phyloP scores from a whole-genome alignment of 257 asterid genomes.

The Thymus mandschuricus region DNA sequence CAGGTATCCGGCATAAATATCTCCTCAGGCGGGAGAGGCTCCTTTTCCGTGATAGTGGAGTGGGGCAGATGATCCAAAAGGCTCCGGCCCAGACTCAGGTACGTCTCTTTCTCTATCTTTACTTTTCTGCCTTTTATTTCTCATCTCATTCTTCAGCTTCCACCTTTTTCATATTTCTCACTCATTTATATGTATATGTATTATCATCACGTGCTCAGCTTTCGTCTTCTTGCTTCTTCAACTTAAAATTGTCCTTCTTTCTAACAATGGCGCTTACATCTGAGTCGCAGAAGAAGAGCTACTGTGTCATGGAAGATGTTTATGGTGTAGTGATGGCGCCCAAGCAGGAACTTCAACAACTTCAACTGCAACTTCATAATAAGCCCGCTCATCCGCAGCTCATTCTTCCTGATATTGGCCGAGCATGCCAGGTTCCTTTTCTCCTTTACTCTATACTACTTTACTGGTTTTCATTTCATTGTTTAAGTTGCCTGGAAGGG shows the following conservation, averaged over 20 bases:
- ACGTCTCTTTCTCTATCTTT: conserved; percentile 33
- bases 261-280: conserved; percentile 38
- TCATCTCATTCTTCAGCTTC: conserved; percentile 12
- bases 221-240: background rate
- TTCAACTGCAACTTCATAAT: conserved; percentile 30
- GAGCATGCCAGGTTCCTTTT: conserved; percentile 48
- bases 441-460: background rate
- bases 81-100: conserved; percentile 47
- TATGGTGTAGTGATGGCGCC: conserved; percentile 52
- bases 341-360: conserved; percentile 52
- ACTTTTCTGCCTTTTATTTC: conserved; percentile 19
- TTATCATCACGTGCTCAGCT: conserved; percentile 22
- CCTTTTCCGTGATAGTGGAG: background rate
- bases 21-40: conserved; percentile 27
- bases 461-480: background rate
- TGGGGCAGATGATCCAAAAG: conserved; percentile 43
- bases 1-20: conserved; percentile 36
- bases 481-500: background rate
- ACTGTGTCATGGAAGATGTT: conserved; percentile 51
- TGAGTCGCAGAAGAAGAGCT: conserved; percentile 62
- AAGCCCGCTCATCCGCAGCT: conserved; percentile 37
- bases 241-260: background rate
- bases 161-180: conserved; percentile 10
- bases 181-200: background rate
- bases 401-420: conserved; percentile 52